Evolutionary conservation across 169 alveolate species (phyloP).

Genomic region (Plasmodium billcollinsi): DNA sequence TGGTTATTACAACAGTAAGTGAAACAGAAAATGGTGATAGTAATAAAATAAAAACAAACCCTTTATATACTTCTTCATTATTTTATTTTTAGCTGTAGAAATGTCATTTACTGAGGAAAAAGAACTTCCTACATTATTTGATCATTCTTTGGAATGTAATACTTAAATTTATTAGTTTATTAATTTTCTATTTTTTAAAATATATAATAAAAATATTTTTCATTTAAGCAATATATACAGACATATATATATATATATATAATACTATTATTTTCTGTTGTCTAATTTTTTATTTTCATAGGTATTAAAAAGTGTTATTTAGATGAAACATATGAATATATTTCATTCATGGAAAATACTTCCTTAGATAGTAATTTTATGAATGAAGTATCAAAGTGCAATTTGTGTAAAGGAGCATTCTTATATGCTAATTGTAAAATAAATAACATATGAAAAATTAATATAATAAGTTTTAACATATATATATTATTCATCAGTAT

Average conservation of each 20-base stretch:
- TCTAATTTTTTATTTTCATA: slow-evolving; percentile 8
- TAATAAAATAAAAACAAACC: neutral
- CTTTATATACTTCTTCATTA: neutral
- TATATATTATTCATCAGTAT: neutral
- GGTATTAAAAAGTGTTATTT: slow-evolving; percentile 33
- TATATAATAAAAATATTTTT: too few relatives aligned
- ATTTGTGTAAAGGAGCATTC: slow-evolving; percentile 54
- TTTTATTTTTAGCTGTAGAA: slow-evolving; percentile 31
- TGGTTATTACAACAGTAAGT: slow-evolving; percentile 54
- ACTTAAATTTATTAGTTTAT: neutral
- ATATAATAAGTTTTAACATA: neutral
- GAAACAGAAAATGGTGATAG: neutral
- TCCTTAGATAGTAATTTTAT: neutral
- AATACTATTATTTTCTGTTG: neutral
- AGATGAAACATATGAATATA: neutral
- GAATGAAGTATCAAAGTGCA: slow-evolving; percentile 10
- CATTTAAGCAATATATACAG: neutral
- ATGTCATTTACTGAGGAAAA: slow-evolving; percentile 28
- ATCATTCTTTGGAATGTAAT: slow-evolving; percentile 25
- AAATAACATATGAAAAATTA: neutral
- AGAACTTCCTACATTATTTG: neutral
- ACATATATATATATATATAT: too few relatives aligned
- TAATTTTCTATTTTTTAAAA: too few relatives aligned
- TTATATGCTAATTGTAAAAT: slow-evolving; percentile 2
- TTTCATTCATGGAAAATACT: neutral